Evolutionary conservation across 2,329 filamentous ascomycete genomes (phyloP).

Genomic region (Exophiala oligosperma): DNA sequence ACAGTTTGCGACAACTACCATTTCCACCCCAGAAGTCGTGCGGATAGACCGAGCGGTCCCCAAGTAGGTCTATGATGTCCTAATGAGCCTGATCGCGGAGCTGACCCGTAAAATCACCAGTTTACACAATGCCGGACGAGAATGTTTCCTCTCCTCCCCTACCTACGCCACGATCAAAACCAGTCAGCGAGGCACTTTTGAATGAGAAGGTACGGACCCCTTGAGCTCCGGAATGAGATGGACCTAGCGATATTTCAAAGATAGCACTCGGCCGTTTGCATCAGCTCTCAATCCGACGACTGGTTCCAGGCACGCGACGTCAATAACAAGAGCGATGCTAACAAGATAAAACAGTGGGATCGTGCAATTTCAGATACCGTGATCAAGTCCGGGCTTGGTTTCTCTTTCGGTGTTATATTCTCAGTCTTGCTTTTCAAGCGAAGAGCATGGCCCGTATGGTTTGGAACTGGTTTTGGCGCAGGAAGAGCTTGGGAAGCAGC

Average conservation of each 20-base stretch:
- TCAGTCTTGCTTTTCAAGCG: conserved; percentile 98
- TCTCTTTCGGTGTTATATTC: conserved; percentile 97
- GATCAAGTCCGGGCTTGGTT: conserved; percentile 92
- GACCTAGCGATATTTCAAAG: not conserved
- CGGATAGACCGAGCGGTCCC: not conserved
- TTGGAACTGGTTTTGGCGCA: conserved; percentile 91
- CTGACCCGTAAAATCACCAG: not conserved
- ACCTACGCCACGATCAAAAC: conserved; percentile 69
- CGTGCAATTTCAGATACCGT: conserved; percentile 96
- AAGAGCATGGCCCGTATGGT: conserved; percentile 94
- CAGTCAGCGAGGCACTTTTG: conserved; percentile 94
- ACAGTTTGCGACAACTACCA: conserved; percentile 6
- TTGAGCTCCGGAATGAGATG: not conserved
- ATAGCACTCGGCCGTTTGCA: no score
- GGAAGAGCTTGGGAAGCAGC: conserved; percentile 98
- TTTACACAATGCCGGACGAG: conserved; percentile 56
- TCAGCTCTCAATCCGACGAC: no score
- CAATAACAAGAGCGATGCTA: conserved; percentile 13
- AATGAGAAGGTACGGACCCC: conserved; percentile 87
- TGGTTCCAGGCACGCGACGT: not conserved
- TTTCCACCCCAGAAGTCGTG: not conserved
- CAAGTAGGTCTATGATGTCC: not conserved
- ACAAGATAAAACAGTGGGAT: conserved; percentile 73
- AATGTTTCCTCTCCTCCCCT: conserved; percentile 59
- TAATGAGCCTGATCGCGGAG: not conserved